A percentile compares a stretch with the other conserved stretches of the same genome.
phyloP scores from a whole-genome alignment of 805 yeast genomes.

The Pichia deserticola region DNA sequence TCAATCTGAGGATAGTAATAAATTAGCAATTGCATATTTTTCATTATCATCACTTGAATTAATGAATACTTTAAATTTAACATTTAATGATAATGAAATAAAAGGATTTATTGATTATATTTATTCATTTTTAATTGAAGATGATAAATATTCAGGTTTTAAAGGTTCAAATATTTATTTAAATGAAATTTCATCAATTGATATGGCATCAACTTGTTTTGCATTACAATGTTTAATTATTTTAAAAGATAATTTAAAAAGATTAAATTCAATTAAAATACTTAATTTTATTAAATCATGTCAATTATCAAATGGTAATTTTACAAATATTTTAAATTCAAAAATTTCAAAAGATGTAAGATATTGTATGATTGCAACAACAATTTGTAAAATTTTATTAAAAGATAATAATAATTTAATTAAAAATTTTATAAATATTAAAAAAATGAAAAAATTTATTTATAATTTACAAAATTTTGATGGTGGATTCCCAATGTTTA shows the following conservation, averaged over 20 bases:
- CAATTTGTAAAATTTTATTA: constrained; percentile 46
- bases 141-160: constrained; percentile 38
- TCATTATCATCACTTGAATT: constrained; percentile 55
- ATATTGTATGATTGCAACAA: constrained; percentile 64
- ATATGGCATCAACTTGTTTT: constrained; percentile 69
- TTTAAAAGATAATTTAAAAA: constrained; percentile 36
- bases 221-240: constrained; percentile 52
- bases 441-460: constrained; percentile 33
- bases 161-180: constrained; percentile 48
- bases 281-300: constrained; percentile 50
- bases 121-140: constrained; percentile 37
- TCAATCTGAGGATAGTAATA: constrained; percentile 65
- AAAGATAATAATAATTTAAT: too few species aligned
- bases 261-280: constrained; percentile 37
- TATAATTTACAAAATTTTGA: constrained; percentile 32
- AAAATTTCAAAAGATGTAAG: constrained; percentile 58
- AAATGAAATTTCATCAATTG: constrained; percentile 48
- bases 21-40: constrained; percentile 63
- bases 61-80: constrained; percentile 24
- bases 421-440: constrained; percentile 35
- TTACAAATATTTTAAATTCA: constrained; percentile 37
- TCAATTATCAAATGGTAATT: constrained; percentile 56
- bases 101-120: constrained; percentile 35
- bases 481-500: constrained; percentile 67
- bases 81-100: constrained; percentile 25